Base-by-base conservation (phyloP, 352 stramenopile genomes). In the Globisporangium okanoganense region DNA sequence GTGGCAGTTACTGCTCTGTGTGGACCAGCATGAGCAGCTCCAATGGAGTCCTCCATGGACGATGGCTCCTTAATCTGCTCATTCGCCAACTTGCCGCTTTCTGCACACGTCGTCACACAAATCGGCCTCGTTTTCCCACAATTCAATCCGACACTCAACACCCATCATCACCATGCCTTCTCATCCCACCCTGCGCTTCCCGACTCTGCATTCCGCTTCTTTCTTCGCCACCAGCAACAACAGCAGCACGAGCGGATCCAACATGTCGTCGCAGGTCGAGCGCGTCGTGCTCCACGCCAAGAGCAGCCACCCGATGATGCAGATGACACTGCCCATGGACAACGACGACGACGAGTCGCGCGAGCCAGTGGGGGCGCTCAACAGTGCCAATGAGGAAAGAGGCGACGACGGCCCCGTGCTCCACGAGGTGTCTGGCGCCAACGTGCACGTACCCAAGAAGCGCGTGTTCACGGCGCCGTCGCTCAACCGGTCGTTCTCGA, bases 391-490 rank as follows among this genome's bases (percentile, higher is more conserved):
- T 35, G 61, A 41, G 52, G 43, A 59, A 41, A 56, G 53, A 25
- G 56, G 35, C 25, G 73, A 64, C 27, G 64, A 14, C 5, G 53
- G 12, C 3, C 10, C 53, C 20, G 41, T 25, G 24, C 36, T 50
- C 45, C 33, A 56, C 36, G 47, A 48, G 5, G 27, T 7, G 12
- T 35, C 41, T 14, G 27, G 2, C 24, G 29, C 40, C 25, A 61
- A 31, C n/a, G 22, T 25, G 22, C 36, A 44, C 16, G 56, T 35
- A 7, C 27, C 50, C 8, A 83, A 82, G 54, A 62, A 61, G 64
- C 74, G 70, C 36, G 69, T 75, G 48, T 82, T 82, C 54, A 66
- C 69, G 18, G 68, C 62, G 24, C 70, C 75, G 20, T 52, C 68
- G 61, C 44, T 84, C 36, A 65, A 64, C 25, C 65, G 66, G 7